Evolutionary conservation across 2,329 filamentous ascomycete genomes (phyloP).

Genomic region (Aspergillus candidus): DNA sequence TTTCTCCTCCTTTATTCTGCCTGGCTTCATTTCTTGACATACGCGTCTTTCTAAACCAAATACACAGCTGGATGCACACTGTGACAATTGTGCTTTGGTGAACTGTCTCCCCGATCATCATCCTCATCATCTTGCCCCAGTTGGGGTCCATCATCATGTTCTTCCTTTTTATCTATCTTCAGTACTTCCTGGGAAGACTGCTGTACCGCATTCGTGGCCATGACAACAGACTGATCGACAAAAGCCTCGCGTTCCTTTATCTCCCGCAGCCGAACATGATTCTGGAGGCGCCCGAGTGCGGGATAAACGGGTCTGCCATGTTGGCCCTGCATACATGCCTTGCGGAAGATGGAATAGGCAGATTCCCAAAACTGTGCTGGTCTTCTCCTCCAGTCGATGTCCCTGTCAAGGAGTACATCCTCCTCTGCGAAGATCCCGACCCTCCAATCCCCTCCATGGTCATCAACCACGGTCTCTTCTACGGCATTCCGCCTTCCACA

Average conservation of each 20-base stretch:
- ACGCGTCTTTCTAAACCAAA: background rate
- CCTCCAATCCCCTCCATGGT: slow-evolving; percentile 22
- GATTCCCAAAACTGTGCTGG: slow-evolving; percentile 22
- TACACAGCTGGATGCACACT: background rate
- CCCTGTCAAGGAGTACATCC: slow-evolving; percentile 18
- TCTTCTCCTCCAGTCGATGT: slow-evolving; percentile 10
- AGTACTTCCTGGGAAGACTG: slow-evolving; percentile 16
- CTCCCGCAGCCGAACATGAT: slow-evolving; percentile 19
- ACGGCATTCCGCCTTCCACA: slow-evolving; percentile 22
- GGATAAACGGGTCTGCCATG: slow-evolving; percentile 18
- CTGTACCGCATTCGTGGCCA: slow-evolving; percentile 22
- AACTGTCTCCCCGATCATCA: too few relatives aligned
- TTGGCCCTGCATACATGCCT: slow-evolving; percentile 18
- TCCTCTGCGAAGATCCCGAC: slow-evolving; percentile 29
- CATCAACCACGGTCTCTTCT: slow-evolving; percentile 26
- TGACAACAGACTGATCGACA: slow-evolving; percentile 19
- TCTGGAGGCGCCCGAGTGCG: slow-evolving; percentile 19
- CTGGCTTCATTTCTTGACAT: background rate
- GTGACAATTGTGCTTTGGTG: too few relatives aligned
- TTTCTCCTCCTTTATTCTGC: background rate
- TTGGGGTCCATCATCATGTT: slow-evolving; percentile 3
- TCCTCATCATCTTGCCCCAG: too few relatives aligned
- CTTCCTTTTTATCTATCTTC: slow-evolving; percentile 14
- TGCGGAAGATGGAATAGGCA: slow-evolving; percentile 17
- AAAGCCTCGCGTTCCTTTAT: slow-evolving; percentile 18